Evolutionary conservation across 768 basidiomycete genomes (phyloP), one percentile per base, ranked within the genome.

Genomic region (Fomitopsis serialis): DNA sequence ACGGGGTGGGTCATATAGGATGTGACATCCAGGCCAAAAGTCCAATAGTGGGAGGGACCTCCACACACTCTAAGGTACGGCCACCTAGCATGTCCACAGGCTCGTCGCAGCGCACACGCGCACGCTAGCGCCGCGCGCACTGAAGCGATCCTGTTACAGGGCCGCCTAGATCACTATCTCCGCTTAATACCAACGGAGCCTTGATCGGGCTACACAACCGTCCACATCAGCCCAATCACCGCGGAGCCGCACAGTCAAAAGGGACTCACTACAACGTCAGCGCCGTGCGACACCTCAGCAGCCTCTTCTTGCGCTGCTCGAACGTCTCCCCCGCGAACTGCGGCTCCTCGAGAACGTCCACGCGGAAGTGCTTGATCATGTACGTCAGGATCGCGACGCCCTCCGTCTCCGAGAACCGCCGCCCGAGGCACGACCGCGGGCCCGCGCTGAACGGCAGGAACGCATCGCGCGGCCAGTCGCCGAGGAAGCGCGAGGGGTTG

Each of bases 381-480:
- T 76, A 69, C 19, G 78, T 73, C 23, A 82, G 63, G 40, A 74
- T 71, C 4, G 74, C 79, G 46, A 80, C 66, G 17, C 67, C 75
- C 63, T 80, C 78, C 1, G 74, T 77, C 65, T 81, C 79, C 17
- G 72, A 71, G 63, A 81, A 68, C 75, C 69, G 74, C 56, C 73
- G 67, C 45, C 76, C 76, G 29, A 77, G 61, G 62, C 77, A 79
- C 35, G 71, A 71, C 10, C 78, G 70, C 19, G 72, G 52, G 71
- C 78, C 78, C 49, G 62, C 69, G 51, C 74, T 77, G 61, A 81
- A 82, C 4, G 81, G 78, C 25, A 78, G 25, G 61, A 80, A 82
- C 0, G 80, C 81, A 61, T 82, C 79, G 34, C 73, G 69, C 22
- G 75, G 72, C 74, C 78, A 84, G 48, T 79, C 76, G 42, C 67